Conservation (phyloP, 2,329 filamentous ascomycete genomes). For the Xylariales sp. region DNA sequence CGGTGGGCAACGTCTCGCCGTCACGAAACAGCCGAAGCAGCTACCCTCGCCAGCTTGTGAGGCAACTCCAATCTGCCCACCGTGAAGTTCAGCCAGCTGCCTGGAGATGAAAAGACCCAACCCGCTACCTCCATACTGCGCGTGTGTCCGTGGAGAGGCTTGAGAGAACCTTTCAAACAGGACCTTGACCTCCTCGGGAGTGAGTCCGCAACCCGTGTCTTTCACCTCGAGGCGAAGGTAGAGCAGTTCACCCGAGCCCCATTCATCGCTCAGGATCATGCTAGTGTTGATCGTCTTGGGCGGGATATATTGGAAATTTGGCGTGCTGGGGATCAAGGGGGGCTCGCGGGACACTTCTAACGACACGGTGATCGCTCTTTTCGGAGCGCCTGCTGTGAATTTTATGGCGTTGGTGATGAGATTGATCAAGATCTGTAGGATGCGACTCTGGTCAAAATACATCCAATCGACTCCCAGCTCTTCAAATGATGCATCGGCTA, state of each 20-base stretch:
- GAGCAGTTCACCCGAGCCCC: constrained; percentile 26
- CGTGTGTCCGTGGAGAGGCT: constrained; percentile 43
- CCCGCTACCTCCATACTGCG: constrained; percentile 61
- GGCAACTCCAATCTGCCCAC: constrained; percentile 60
- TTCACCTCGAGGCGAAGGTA: constrained; percentile 50
- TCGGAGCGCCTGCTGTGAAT: constrained; percentile 38
- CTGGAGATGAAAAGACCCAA: constrained; percentile 62
- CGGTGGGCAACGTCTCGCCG: constrained; percentile 39
- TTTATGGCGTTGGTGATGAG: constrained; percentile 59
- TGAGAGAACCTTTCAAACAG: constrained; percentile 67
- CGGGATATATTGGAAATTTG: constrained; percentile 26
- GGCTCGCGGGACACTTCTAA: constrained; percentile 41
- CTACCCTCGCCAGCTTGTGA: constrained; percentile 54
- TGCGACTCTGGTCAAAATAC: constrained; percentile 50
- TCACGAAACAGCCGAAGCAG: constrained; percentile 61
- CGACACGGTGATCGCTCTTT: constrained; percentile 40
- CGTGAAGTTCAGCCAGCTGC: constrained; percentile 59
- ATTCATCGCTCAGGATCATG: constrained; percentile 19
- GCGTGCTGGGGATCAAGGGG: constrained; percentile 19
- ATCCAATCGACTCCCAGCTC: constrained; percentile 49
- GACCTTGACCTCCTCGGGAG: constrained; percentile 56
- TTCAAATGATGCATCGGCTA: constrained; percentile 42
- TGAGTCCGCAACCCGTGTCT: constrained; percentile 63
- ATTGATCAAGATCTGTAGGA: constrained; percentile 57
- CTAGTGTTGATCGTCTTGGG: constrained; percentile 14